Percentiles rank a stretch among this genome's conserved stretches.
These are phyloP conservation scores for Uncinocarpus reesii DNA, from an alignment of 2,329 filamentous ascomycete genomes.

Conservation along the genomic window DNA sequence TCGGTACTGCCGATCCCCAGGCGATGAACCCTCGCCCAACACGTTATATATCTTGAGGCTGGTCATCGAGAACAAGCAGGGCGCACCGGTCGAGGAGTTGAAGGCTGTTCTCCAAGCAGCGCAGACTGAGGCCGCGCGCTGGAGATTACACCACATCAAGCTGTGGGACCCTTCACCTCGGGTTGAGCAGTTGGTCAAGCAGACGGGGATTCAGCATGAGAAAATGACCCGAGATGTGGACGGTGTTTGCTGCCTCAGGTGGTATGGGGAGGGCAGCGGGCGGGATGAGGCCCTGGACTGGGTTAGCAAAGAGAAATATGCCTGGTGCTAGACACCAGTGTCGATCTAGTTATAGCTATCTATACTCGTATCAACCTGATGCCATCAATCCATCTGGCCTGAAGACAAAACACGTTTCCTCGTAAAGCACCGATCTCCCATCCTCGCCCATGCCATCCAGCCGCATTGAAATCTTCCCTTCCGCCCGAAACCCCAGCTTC, in stretches of 20 bases:
- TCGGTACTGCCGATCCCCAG: conserved; percentile 15
- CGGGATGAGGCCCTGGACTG: conserved; percentile 18
- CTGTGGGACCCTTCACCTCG: conserved; percentile 19
- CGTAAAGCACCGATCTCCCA: conserved; percentile 14
- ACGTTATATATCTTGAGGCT: conserved; percentile 18
- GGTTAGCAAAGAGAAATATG: conserved; percentile 28
- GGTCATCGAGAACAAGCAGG: conserved; percentile 15
- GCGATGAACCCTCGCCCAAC: conserved; percentile 9
- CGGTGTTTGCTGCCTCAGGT: conserved; percentile 17
- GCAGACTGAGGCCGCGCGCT: conserved; percentile 19
- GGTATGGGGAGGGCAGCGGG: conserved; percentile 18
- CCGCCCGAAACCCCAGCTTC: conserved; percentile 14
- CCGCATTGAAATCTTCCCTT: conserved; percentile 14
- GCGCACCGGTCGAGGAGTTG: conserved; percentile 16
- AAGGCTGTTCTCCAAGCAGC: conserved; percentile 18
- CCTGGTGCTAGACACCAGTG: neutral
- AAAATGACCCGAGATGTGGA: conserved; percentile 17
- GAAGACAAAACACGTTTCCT: conserved; percentile 16
- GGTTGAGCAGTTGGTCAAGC: conserved; percentile 12
- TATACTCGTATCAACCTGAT: too few species aligned
- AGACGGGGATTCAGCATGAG: conserved; percentile 16
- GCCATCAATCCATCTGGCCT: too few species aligned
- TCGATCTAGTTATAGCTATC: too few species aligned
- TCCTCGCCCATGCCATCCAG: conserved; percentile 11
- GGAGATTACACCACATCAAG: conserved; percentile 19